Evolutionary conservation across 1,139 yeast genomes (phyloP).

Genomic region (Diutina sp.): DNA sequence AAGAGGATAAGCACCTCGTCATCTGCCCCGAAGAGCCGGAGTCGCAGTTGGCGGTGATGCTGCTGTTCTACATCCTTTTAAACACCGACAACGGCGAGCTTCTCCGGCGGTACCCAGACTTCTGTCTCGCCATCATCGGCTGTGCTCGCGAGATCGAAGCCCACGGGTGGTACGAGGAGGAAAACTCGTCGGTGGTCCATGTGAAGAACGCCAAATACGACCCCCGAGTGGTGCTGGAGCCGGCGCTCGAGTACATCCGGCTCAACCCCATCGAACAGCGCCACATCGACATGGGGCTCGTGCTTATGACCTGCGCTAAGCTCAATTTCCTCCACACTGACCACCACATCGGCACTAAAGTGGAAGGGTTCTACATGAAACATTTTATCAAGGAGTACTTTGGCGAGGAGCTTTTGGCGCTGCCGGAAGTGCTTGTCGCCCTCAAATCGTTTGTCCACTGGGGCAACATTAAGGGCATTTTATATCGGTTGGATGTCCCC

Average conservation of each 20-base stretch:
- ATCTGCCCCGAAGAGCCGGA: constrained; percentile 23
- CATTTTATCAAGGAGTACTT: constrained; percentile 25
- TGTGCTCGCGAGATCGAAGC: constrained; percentile 37
- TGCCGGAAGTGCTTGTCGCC: constrained; percentile 33
- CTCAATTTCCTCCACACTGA: constrained; percentile 45
- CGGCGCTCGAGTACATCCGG: constrained; percentile 10
- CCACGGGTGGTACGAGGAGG: constrained; percentile 38
- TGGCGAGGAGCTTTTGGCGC: constrained; percentile 27
- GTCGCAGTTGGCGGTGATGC: constrained; percentile 24
- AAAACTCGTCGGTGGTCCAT: constrained; percentile 30
- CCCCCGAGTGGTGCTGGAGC: constrained; percentile 9
- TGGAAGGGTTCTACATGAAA: constrained; percentile 34
- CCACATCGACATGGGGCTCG: constrained; percentile 31
- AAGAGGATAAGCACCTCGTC: constrained; percentile 39
- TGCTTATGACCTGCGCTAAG: constrained; percentile 33
- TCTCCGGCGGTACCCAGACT: constrained; percentile 21
- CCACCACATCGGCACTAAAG: constrained; percentile 38
- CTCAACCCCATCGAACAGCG: constrained; percentile 8
- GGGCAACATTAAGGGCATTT: constrained; percentile 39
- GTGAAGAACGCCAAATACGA: constrained; percentile 20
- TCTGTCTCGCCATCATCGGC: constrained; percentile 37
- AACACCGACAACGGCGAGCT: constrained; percentile 24
- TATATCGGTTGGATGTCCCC: constrained; percentile 31
- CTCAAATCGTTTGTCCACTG: constrained; percentile 44
- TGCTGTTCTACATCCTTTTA: constrained; percentile 30